Base-by-base conservation (phyloP, 2,329 filamentous ascomycete genomes). In the Coleophoma eucalyptorum region DNA sequence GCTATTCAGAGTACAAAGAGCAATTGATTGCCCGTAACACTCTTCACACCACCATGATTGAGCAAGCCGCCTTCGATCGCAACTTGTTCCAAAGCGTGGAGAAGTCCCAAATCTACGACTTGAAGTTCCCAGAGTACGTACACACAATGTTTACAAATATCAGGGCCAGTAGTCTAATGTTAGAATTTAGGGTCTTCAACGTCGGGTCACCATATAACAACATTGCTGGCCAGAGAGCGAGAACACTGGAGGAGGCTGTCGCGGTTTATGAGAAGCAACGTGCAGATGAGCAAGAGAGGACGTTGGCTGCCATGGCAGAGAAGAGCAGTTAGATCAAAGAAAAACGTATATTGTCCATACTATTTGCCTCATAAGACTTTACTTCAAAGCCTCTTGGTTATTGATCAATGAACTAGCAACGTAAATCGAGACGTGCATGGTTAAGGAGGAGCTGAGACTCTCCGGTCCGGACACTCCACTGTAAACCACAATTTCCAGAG, bases 121-220 rank as follows among this genome's bases (percentile, higher is more conserved):
- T 87, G 66, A 79, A 69, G 63, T 83, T 79, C 60, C 82, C 80
- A 33, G 84, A 88, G 84, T 88, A 78, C 55, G 83, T 79, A 49
- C 38, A 48, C 26, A 43, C 46, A 38, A n/a, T 45, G 11, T 7
- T 20, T 8, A 26, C 26, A 26, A 26, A 26, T 26, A 26, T 26
- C 6, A 26, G 26, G 5, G 10, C 2, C 26, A 26, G 11, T 12
- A 32, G 11, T 33, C 54, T 60, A 46, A 59, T 43, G 37, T 46
- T 16, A 35, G 21, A 13, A 21, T 59, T 82, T 62, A 87, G 84
- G 59, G 71, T 79, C 56, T 79, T 87, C 69, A 86, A 87, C 64
- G 68, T 71, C 19, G 78, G 80, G 48, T 80, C 80, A 2, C 83
- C 83, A 15, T 83, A 74, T 68, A 88, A 88, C 62, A 77, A 86